phyloP scores from a whole-genome alignment of 2,329 filamentous ascomycete genomes.

The Simplicillium sp. region DNA sequence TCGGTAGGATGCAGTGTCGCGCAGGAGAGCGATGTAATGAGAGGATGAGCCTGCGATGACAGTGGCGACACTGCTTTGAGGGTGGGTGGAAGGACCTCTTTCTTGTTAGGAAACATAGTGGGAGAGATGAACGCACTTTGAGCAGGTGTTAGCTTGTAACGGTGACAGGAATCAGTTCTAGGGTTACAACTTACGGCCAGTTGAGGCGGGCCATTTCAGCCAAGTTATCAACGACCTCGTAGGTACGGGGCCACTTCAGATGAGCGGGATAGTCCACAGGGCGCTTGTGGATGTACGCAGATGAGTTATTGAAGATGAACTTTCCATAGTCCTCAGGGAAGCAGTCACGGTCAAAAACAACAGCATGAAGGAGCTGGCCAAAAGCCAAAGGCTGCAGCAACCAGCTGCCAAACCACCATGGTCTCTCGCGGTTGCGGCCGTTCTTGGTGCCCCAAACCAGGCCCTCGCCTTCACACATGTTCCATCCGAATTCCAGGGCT shows the following conservation, averaged over 20 bases:
- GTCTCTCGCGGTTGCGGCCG: conserved; percentile 48
- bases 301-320: conserved; percentile 60
- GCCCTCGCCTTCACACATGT: conserved; percentile 66
- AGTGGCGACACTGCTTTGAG: conserved; percentile 66
- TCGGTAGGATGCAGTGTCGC: conserved; percentile 81
- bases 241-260: conserved; percentile 64
- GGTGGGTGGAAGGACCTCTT: conserved; percentile 52
- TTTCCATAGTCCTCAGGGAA: conserved; percentile 40
- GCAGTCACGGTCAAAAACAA: conserved; percentile 68
- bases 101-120: conserved; percentile 69
- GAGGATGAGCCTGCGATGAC: conserved; percentile 75
- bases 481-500: conserved; percentile 80
- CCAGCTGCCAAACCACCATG: conserved; percentile 82
- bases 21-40: conserved; percentile 78
- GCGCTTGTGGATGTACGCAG: conserved; percentile 66
- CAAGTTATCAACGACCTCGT: conserved; percentile 71
- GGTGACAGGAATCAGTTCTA: neutral
- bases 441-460: conserved; percentile 53
- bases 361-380: conserved; percentile 67
- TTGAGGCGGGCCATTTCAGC: conserved; percentile 70
- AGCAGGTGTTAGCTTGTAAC: conserved; percentile 4
- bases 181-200: conserved; percentile 61
- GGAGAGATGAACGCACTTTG: conserved; percentile 68
- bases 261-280: conserved; percentile 58
- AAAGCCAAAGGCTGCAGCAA: conserved; percentile 67